phyloP scores from a whole-genome alignment of 257 asterid genomes.

The Salvia miltiorrhiza region DNA sequence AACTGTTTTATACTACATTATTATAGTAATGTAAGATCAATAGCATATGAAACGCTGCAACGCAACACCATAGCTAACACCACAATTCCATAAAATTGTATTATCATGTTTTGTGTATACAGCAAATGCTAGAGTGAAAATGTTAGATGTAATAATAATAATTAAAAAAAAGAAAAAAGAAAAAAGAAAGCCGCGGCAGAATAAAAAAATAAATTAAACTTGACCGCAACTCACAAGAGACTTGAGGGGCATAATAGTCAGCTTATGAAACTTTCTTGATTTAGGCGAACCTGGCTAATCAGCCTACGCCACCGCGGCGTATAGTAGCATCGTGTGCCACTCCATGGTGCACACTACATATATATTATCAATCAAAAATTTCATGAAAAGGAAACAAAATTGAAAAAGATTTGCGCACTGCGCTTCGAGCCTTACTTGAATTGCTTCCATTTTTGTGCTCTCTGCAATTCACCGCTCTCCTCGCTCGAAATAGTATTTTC shows the following conservation, averaged over 20 bases:
- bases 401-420: constrained; percentile 9
- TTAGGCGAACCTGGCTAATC: not conserved
- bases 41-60: no score
- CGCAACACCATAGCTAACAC: no score
- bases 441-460: constrained; percentile 12
- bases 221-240: not conserved
- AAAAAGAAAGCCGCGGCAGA: not conserved
- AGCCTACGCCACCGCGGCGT: constrained; percentile 23
- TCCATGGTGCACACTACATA: constrained; percentile 11
- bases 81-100: no score
- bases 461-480: constrained; percentile 11
- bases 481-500: constrained; percentile 6
- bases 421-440: constrained; percentile 20
- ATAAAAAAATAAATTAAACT: not conserved
- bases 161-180: no score
- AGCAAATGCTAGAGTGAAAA: no score
- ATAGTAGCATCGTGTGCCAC: constrained; percentile 22
- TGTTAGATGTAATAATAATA: not conserved
- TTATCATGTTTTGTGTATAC: no score
- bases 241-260: constrained; percentile 25
- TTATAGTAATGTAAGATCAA: no score
- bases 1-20: no score
- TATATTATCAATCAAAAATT: not conserved
- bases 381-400: constrained; percentile 13
- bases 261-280: not conserved